phyloP scores from a whole-genome alignment of 352 stramenopile genomes.

The Pythium myriotylum region DNA sequence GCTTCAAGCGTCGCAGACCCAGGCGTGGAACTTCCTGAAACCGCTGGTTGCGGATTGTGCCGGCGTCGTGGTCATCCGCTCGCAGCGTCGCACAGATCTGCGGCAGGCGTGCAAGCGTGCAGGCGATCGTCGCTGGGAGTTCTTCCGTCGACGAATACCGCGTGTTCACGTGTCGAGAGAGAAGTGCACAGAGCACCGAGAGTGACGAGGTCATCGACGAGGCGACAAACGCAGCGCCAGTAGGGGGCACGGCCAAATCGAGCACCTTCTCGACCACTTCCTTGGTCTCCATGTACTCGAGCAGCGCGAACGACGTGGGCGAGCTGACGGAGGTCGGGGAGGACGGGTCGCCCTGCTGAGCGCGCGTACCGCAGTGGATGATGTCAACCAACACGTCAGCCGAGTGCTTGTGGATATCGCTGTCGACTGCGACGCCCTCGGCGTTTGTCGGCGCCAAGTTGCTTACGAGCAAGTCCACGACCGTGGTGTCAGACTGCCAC shows the following conservation, averaged over 20 bases:
- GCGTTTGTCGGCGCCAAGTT: constrained; percentile 49
- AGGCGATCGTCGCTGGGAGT: constrained; percentile 56
- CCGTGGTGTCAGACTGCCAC: constrained; percentile 73
- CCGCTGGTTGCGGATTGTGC: constrained; percentile 74
- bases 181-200: constrained; percentile 73
- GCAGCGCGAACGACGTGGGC: constrained; percentile 62
- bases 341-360: constrained; percentile 68
- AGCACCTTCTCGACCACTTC: constrained; percentile 76
- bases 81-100: constrained; percentile 71
- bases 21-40: constrained; percentile 73
- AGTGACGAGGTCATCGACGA: constrained; percentile 84
- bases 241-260: constrained; percentile 47
- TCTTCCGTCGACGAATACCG: constrained; percentile 73
- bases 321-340: constrained; percentile 60
- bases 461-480: constrained; percentile 67
- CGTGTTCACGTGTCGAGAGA: constrained; percentile 77
- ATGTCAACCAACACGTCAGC: constrained; percentile 84
- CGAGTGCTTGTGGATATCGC: constrained; percentile 84
- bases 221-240: constrained; percentile 33
- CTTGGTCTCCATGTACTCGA: constrained; percentile 82
- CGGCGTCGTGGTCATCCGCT: constrained; percentile 59
- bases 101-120: constrained; percentile 57
- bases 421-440: constrained; percentile 44
- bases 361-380: constrained; percentile 81
- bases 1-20: constrained; percentile 78